phyloP scores from a whole-genome alignment of 495 filamentous ascomycete genomes.

The Immersiella caudata region DNA sequence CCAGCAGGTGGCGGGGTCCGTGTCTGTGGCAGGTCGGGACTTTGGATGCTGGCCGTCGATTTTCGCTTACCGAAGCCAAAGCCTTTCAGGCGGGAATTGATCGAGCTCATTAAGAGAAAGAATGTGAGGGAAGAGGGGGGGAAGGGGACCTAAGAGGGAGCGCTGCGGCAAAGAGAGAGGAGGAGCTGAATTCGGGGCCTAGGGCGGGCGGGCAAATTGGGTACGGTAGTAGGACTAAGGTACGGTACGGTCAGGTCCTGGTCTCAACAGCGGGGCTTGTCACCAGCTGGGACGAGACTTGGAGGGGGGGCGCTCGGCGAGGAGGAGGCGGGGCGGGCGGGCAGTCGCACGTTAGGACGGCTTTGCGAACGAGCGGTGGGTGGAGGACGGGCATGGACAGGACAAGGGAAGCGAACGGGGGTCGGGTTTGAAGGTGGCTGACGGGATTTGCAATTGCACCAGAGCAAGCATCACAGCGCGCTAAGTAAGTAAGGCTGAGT shows the following conservation, averaged over 20 bases:
- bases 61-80: constrained; percentile 61
- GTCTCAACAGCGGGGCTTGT: constrained; percentile 3
- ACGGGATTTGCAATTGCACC: constrained; percentile 19
- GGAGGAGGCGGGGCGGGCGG: background rate
- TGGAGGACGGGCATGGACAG: constrained; percentile 3
- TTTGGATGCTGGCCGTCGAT: constrained; percentile 53
- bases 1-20: constrained; percentile 41
- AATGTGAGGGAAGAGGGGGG: constrained; percentile 21
- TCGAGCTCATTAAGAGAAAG: constrained; percentile 59
- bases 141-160: constrained; percentile 11
- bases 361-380: background rate
- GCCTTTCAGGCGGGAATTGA: constrained; percentile 63
- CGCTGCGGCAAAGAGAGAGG: constrained; percentile 22
- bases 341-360: background rate
- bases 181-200: constrained; percentile 19
- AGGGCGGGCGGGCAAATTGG: constrained; percentile 26
- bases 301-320: background rate
- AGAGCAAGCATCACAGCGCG: constrained; percentile 23
- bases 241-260: constrained; percentile 12
- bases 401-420: background rate
- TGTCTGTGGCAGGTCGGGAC: constrained; percentile 44
- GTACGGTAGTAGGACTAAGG: constrained; percentile 21
- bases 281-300: constrained; percentile 3
- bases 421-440: constrained; percentile 26
- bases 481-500: constrained; percentile 37